These are phyloP conservation scores for Magnaporthales sp. DNA, from an alignment of 2,329 filamentous ascomycete genomes.

Conservation along the genomic window DNA sequence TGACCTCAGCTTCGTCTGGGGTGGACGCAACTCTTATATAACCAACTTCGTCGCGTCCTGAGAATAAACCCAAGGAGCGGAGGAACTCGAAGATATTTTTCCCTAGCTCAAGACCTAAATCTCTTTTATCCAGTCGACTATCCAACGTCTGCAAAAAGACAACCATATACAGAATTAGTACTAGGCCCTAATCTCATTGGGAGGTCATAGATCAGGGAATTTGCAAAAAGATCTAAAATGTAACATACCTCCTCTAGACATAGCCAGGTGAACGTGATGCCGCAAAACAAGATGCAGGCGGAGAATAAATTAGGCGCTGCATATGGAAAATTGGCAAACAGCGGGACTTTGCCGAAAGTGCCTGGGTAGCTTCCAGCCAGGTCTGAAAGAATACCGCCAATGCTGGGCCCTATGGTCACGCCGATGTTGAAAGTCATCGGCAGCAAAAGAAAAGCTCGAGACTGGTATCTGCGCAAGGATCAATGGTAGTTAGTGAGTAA, in stretches of 20 bases:
- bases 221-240: neutral
- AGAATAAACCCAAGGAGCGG: slow-evolving; percentile 13
- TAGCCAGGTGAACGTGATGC: slow-evolving; percentile 36
- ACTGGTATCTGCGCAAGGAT: slow-evolving; percentile 24
- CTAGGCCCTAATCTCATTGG: neutral
- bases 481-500: neutral
- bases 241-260: slow-evolving; percentile 38
- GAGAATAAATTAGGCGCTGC: slow-evolving; percentile 46
- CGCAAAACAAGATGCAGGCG: slow-evolving; percentile 34
- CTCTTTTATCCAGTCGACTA: slow-evolving; percentile 28
- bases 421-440: slow-evolving; percentile 67
- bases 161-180: neutral
- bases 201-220: neutral
- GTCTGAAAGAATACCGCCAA: slow-evolving; percentile 37
- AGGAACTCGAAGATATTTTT: slow-evolving; percentile 22
- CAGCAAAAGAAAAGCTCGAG: slow-evolving; percentile 32
- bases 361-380: slow-evolving; percentile 31
- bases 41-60: slow-evolving; percentile 7
- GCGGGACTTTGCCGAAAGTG: slow-evolving; percentile 34
- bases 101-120: slow-evolving; percentile 36
- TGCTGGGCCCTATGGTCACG: slow-evolving; percentile 47
- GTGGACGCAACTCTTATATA: neutral
- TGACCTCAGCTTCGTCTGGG: neutral
- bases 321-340: slow-evolving; percentile 43
- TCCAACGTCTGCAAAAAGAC: slow-evolving; percentile 34